Evolutionary conservation across 305 asterid genomes (phyloP).

Genomic region (Plantago rigida): DNA sequence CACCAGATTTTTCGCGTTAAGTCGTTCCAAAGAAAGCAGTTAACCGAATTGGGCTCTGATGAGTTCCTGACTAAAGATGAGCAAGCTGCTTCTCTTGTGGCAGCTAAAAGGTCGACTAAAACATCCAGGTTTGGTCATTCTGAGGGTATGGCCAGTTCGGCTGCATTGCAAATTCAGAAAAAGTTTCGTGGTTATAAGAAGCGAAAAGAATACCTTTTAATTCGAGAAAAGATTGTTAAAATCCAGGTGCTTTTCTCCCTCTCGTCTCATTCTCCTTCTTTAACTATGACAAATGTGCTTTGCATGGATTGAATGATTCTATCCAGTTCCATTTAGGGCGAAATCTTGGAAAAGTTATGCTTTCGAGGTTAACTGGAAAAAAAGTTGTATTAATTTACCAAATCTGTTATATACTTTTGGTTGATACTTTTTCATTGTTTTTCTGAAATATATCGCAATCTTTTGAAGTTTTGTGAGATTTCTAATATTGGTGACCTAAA

Average conservation of each 20-base stretch:
- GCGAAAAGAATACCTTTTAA: slow-evolving; percentile 61
- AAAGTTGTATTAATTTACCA: too few species aligned
- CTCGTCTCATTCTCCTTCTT: not conserved
- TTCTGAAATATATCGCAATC: not conserved
- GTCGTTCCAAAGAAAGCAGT: slow-evolving; percentile 78
- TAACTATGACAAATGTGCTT: too few species aligned
- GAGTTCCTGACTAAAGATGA: slow-evolving; percentile 41
- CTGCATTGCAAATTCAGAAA: slow-evolving; percentile 78
- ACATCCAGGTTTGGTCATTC: slow-evolving; percentile 43
- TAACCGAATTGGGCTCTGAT: slow-evolving; percentile 36
- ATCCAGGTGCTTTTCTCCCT: slow-evolving; percentile 63
- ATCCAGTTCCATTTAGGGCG: too few species aligned
- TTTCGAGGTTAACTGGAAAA: too few species aligned
- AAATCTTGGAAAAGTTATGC: too few species aligned
- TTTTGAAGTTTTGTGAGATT: not conserved
- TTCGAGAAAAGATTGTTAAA: slow-evolving; percentile 73
- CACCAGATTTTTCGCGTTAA: slow-evolving; percentile 78
- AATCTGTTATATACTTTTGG: too few species aligned
- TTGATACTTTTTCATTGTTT: not conserved
- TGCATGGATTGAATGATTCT: too few species aligned
- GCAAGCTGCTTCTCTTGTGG: slow-evolving; percentile 50
- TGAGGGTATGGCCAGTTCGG: slow-evolving; percentile 50
- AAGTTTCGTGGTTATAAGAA: slow-evolving; percentile 89
- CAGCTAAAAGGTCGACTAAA: slow-evolving; percentile 33
- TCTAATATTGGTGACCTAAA: not conserved